These are phyloP conservation scores for Medicago ruthenica DNA, from an alignment of 306 rosid species.

Conservation along the genomic window DNA sequence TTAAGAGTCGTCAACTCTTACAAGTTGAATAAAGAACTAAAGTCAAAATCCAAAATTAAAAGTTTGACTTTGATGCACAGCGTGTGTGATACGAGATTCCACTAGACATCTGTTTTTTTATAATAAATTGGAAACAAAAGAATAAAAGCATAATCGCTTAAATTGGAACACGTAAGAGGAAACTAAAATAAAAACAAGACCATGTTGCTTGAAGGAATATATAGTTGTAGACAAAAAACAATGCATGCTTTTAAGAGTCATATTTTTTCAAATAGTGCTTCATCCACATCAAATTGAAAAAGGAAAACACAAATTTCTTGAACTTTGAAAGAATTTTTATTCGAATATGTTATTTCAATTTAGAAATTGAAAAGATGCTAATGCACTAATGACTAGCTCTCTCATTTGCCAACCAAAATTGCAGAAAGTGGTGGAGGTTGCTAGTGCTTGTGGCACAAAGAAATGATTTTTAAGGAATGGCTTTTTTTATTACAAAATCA, in stretches of 20 bases:
- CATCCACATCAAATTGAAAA: conserved; percentile 41
- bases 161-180: conserved; percentile 36
- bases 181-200: conserved; percentile 3
- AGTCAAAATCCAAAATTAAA: conserved; percentile 36
- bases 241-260: conserved; percentile 21
- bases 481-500: conserved; percentile 64
- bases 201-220: conserved; percentile 36
- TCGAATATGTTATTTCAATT: conserved; percentile 38
- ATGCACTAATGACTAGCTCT: conserved; percentile 45
- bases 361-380: conserved; percentile 50
- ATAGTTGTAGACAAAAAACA: conserved; percentile 40
- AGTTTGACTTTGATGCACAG: conserved; percentile 39
- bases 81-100: conserved; percentile 44
- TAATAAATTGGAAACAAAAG: neutral
- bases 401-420: conserved; percentile 45
- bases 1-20: conserved; percentile 26
- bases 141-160: conserved; percentile 31
- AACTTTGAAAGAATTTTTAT: conserved; percentile 14
- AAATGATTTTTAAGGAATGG: conserved; percentile 53
- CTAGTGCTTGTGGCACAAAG: conserved; percentile 46
- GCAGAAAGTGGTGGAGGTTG: conserved; percentile 47
- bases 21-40: conserved; percentile 29
- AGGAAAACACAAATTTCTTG: conserved; percentile 28
- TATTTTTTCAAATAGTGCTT: conserved; percentile 39
- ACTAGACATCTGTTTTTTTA: conserved; percentile 13